Evolutionary conservation across 2,329 filamentous ascomycete species (phyloP).

Genomic region (Cladosporium oxysporum): DNA sequence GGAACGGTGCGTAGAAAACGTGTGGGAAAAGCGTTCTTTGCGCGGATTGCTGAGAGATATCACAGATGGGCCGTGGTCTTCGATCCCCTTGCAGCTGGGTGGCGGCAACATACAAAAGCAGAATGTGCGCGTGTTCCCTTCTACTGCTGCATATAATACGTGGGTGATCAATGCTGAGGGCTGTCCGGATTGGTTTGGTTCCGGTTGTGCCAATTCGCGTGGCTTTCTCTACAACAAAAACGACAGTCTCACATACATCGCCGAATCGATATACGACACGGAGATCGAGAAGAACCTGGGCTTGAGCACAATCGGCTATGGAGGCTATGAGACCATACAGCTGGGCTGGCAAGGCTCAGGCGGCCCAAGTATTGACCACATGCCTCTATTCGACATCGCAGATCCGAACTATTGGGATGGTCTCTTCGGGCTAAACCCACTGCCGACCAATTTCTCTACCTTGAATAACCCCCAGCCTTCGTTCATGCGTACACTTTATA

Average conservation of each 20-base stretch:
- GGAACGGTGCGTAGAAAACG: conserved; percentile 29
- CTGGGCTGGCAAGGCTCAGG: conserved; percentile 40
- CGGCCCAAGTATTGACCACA: conserved; percentile 33
- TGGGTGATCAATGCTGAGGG: conserved; percentile 34
- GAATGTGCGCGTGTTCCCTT: conserved; percentile 36
- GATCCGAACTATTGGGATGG: conserved; percentile 37
- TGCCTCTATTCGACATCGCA: conserved; percentile 34
- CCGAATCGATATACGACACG: conserved; percentile 62
- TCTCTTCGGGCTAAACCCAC: conserved; percentile 38
- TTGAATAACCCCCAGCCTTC: conserved; percentile 39
- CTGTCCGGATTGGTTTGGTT: conserved; percentile 33
- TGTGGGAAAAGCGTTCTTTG: not conserved
- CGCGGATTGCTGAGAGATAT: not conserved
- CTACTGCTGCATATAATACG: conserved; percentile 36
- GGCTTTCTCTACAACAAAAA: conserved; percentile 51
- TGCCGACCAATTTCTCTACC: conserved; percentile 40
- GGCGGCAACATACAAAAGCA: conserved; percentile 32
- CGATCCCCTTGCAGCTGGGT: conserved; percentile 40
- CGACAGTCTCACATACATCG: conserved; percentile 60
- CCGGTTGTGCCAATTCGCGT: conserved; percentile 33
- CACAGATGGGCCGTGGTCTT: conserved; percentile 40
- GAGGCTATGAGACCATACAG: conserved; percentile 38
- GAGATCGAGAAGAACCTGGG: conserved; percentile 59
- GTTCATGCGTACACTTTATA: conserved; percentile 36
- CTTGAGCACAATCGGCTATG: conserved; percentile 33